Base-by-base conservation (phyloP, 2,329 filamentous ascomycete genomes). In the Annulohypoxylon truncatum region DNA sequence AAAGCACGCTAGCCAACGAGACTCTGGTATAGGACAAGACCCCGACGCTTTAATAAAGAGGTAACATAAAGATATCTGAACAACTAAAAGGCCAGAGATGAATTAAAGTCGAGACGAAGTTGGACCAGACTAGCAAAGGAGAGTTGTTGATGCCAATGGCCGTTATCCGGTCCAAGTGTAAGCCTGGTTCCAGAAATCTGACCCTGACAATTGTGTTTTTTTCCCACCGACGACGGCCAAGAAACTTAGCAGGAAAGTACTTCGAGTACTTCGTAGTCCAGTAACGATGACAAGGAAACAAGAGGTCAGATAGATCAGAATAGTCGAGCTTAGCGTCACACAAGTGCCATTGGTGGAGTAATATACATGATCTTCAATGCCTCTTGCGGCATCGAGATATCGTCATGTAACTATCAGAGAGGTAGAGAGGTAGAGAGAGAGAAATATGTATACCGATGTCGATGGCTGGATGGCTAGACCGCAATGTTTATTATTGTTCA, bases 351-450 rank as follows among this genome's bases (percentile, higher is more conserved):
- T 69, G 67, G 64, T 64, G 53, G 50, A 67, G 47, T 61, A 64
- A 67, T 67, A 67, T 64, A 67, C 67, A 69, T 69, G 56, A 64
- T 69, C 60, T 54, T 69, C 64, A 67, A 69, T 69, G 67, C 64
- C 64, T 61, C 46, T 31, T 64, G 53, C 52, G 60, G 61, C 67
- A 69, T 69, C 60, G 67, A 69, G 67, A 64, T 62, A 47, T 56
- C 59, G 28, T 59, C 51, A 64, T 64, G 55, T 60, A 64, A 54
- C 29, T 35, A 56, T 15, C 38, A 46, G 40, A 44, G 29, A 18
- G 18, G 22, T 6, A 35, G 33, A 13, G 20, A 26, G 28, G 24
- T 15, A 18, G 44, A 51, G 7, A 8, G 4, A 40, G 29, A 31
- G 29, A 8, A 12, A 38, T 15, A 38, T 8, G 35, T 42, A 42